phyloP scores from a whole-genome alignment of 192 early-diverging fungal genomes.

The Linnemannia exigua region DNA sequence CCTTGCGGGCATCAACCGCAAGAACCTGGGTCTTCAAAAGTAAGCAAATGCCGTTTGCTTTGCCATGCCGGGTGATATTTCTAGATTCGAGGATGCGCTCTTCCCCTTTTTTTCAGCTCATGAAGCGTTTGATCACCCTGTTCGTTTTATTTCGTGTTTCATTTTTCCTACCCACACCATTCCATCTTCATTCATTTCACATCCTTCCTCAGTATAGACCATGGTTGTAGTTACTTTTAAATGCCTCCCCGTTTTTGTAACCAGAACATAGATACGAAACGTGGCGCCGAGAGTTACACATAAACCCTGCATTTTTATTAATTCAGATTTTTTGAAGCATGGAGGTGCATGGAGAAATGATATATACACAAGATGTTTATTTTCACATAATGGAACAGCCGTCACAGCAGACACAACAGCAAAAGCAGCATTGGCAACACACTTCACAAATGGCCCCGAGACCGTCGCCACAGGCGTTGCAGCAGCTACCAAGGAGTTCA shows the following conservation, averaged over 20 bases:
- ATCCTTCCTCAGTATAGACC: neutral
- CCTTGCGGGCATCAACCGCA: constrained; percentile 24
- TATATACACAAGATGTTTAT: neutral
- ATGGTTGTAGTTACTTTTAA: neutral
- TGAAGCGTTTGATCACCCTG: neutral
- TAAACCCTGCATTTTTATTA: neutral
- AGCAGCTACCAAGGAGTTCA: neutral
- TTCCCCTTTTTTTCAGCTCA: neutral
- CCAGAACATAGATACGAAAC: neutral
- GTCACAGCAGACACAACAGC: neutral
- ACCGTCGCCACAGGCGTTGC: neutral
- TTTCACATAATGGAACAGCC: neutral
- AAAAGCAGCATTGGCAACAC: neutral
- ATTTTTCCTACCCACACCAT: neutral
- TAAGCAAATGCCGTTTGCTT: neutral
- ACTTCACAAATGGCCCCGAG: neutral
- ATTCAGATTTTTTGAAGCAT: no score
- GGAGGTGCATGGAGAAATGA: no score
- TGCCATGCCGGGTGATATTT: neutral
- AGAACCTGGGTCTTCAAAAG: constrained; percentile 25
- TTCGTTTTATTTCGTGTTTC: neutral
- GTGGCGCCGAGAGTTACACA: neutral
- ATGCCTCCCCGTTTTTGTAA: neutral
- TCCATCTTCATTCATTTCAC: neutral
- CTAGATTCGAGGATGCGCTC: neutral